Base-by-base conservation (phyloP, 1,139 yeast genomes). In the Candida dubliniensis region DNA sequence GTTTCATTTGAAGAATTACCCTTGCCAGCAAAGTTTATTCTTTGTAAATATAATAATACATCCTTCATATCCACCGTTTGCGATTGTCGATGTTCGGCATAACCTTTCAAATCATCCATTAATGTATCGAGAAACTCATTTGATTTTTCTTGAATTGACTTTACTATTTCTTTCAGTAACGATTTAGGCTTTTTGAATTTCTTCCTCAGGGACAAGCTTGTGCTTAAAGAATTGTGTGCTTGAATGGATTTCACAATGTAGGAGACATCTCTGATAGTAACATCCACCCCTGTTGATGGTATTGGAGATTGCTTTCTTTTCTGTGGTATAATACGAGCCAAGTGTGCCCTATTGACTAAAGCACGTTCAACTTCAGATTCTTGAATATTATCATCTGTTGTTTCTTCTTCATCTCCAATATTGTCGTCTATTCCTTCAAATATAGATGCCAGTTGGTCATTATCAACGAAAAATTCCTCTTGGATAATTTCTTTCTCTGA, bases 121-220 rank as follows among this genome's bases (percentile, higher is more conserved):
- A 74, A 60, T 24, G 61, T 63, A 27, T 55, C 55, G 8, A 76
- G 50, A 47, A 76, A 76, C 2, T 55, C 58, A 32, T 64, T 60
- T 1, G 67, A 58, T 34, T 55, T 57, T 18, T 47, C 49, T 38
- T 56, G 62, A 10, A 66, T 51, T 5, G 32, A 35, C 18, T 32
- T 36, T 2, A 46, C 8, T n/a, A 43, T 26, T 12, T 39, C 41
- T 11, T 15, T 41, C 7, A 44, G 24, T 2, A 33, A 15, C 13
- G 39, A 37, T 15, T 32, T 41, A 2, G 40, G 38, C 31, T 38
- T 41, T 14, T 27, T 38, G 7, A 4, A 5, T 13, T 40, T 40
- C 34, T 40, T 40, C 11, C 23, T 14, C 12, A 25, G 23, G 8
- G 31, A 31, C 13, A 31, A 11, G 3, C 34, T 35, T n/a, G 38